phyloP scores from a whole-genome alignment of 2,329 filamentous ascomycete genomes.

The Tolypocladium capitatum region DNA sequence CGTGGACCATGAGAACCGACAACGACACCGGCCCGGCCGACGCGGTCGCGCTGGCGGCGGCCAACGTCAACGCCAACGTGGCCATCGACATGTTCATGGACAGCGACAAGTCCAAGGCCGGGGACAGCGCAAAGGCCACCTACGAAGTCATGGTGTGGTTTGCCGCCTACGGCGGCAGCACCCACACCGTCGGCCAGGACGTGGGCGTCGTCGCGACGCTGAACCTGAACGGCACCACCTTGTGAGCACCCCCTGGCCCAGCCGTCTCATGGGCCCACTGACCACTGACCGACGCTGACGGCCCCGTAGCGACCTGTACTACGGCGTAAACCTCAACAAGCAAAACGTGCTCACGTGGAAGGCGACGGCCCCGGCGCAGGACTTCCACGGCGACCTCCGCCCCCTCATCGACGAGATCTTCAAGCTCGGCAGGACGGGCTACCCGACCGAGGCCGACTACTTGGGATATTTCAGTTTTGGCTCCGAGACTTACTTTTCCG shows the following conservation, averaged over 20 bases:
- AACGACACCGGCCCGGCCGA: constrained; percentile 24
- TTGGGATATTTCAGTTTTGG: constrained; percentile 39
- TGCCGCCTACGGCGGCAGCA: constrained; percentile 29
- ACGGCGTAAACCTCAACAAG: constrained; percentile 20
- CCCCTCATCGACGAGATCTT: constrained; percentile 30
- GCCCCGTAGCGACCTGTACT: constrained; percentile 25
- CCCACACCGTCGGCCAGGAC: constrained; percentile 32
- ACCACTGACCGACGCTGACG: not conserved
- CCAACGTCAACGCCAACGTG: constrained; percentile 38
- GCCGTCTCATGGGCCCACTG: not conserved
- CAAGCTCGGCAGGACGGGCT: constrained; percentile 16
- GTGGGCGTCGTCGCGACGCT: constrained; percentile 18
- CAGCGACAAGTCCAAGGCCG: constrained; percentile 23
- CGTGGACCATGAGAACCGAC: constrained; percentile 34
- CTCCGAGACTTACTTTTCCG: constrained; percentile 32
- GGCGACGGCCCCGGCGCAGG: constrained; percentile 18
- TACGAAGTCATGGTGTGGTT: constrained; percentile 48
- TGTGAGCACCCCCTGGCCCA: constrained; percentile 17
- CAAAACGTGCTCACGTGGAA: constrained; percentile 40
- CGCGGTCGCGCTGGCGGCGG: constrained; percentile 16
- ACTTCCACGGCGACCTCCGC: constrained; percentile 32
- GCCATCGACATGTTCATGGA: constrained; percentile 47
- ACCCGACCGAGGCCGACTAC: constrained; percentile 28
- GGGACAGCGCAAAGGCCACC: constrained; percentile 25
- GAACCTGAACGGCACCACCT: constrained; percentile 26